Conservation (phyloP, 257 asterid species). For the Vinca minor region DNA sequence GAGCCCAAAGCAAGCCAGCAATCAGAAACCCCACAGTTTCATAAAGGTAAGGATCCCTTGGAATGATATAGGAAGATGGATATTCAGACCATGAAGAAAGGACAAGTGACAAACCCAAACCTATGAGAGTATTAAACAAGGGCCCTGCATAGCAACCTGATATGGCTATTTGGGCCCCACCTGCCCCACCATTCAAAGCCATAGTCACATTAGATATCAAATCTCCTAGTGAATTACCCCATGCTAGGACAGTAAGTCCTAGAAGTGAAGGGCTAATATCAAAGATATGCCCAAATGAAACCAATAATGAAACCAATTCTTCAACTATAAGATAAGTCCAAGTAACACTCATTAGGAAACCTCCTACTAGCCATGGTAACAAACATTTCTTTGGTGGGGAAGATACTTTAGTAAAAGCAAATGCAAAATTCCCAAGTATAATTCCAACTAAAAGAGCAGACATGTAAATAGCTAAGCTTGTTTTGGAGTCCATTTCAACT, state of each 20-base stretch:
- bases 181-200: constrained; percentile 58
- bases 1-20: constrained; percentile 70
- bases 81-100: constrained; percentile 49
- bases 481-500: constrained; percentile 6
- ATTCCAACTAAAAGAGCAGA: constrained; percentile 28
- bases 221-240: constrained; percentile 84
- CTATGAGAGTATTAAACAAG: constrained; percentile 57
- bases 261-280: constrained; percentile 62
- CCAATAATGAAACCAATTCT: constrained; percentile 52
- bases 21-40: constrained; percentile 67
- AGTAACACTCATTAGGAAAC: constrained; percentile 58
- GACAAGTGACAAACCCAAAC: constrained; percentile 66
- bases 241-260: constrained; percentile 80
- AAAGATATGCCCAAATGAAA: constrained; percentile 48
- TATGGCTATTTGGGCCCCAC: constrained; percentile 69
- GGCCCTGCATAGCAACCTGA: constrained; percentile 89
- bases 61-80: constrained; percentile 38
- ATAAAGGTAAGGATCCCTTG: constrained; percentile 39
- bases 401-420: constrained; percentile 28
- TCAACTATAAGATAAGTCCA: constrained; percentile 71
- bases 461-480: constrained; percentile 17
- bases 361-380: constrained; percentile 56
- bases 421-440: constrained; percentile 33
- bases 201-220: constrained; percentile 54
- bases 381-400: constrained; percentile 50